Evolutionary conservation across 2,329 filamentous ascomycete species (phyloP), one percentile per base, ranked within the genome.

Genomic region (Rachicladosporium sp.): DNA sequence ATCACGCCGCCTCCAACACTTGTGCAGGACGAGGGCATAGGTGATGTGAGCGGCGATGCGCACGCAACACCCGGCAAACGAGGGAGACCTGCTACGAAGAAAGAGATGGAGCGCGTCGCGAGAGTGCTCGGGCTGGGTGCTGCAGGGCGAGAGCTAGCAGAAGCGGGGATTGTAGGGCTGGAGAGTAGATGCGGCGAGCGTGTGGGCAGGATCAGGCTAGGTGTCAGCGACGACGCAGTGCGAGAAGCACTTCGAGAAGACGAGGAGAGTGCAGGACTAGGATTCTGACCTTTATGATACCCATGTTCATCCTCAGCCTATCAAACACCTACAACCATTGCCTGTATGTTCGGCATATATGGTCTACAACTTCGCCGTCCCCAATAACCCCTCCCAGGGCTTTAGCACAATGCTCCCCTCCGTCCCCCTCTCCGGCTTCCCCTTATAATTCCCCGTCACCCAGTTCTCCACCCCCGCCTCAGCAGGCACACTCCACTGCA

Each of bases 221-320:
- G 84, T 15, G 80, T 96, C 49, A 82, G 84, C 10, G 85, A 94
- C 44, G 89, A 96, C 54, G 89, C 98, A 62, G 77, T 98, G 21
- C 81, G 81, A 56, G 74, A 86, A 57, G 91, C 89, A 23, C 78
- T 96, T 50, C 78, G 81, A 43, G 88, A 94, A 48, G 91, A 98
- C 64, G 76, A 75, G 6, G 86, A 95, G 55, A 80, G 93, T 41
- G 87, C 80, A 61, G 80, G 82, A 31, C 67, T 94, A 54, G 84
- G 85, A 23, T 73, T 88, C 12, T 19, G 15, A 19, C 15, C 15
- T 19, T 19, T 19, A 19, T 19, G 15, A 19, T 19, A 19, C 15
- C 15, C 15, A 19, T 19, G 5, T 19, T 19, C 5, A 19, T 5
- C 15, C 15, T 19, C 15, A 19, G 15, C 15, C 15, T 19, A 19